Conservation (phyloP, 2,329 filamentous ascomycete species). For the Colletotrichum zoysiae region DNA sequence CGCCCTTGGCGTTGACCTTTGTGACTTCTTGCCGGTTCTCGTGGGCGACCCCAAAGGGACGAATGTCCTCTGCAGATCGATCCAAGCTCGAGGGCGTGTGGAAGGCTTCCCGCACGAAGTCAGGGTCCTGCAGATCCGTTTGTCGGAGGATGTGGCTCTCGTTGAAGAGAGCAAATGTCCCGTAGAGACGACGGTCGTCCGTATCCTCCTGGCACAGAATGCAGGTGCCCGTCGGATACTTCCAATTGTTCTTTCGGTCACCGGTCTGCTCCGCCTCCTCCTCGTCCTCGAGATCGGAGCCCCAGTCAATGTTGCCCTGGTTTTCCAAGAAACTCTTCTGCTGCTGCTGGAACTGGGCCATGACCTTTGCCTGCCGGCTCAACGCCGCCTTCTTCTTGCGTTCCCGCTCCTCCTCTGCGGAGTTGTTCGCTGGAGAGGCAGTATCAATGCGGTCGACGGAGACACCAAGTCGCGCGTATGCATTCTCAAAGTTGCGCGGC, state of each 20-base stretch:
- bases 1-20: conserved; percentile 80
- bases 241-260: conserved; percentile 82
- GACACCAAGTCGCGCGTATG: conserved; percentile 73
- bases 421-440: conserved; percentile 79
- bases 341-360: conserved; percentile 98
- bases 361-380: conserved; percentile 90
- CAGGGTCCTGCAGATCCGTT: conserved; percentile 84
- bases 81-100: conserved; percentile 86
- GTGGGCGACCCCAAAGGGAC: conserved; percentile 91
- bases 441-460: conserved; percentile 84
- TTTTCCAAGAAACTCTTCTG: conserved; percentile 95
- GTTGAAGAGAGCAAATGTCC: conserved; percentile 90
- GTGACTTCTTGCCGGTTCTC: conserved; percentile 84
- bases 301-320: conserved; percentile 90
- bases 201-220: conserved; percentile 98
- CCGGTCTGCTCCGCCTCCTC: conserved; percentile 77
- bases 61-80: conserved; percentile 82
- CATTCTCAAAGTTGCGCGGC: conserved; percentile 77
- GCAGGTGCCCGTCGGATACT: conserved; percentile 92
- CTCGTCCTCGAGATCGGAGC: conserved; percentile 79
- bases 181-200: conserved; percentile 88
- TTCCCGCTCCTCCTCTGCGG: conserved; percentile 80
- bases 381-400: conserved; percentile 91
- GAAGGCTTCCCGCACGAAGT: conserved; percentile 86
- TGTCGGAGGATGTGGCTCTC: conserved; percentile 89